These are phyloP conservation scores for Pyricularia grisea DNA, from an alignment of 2,329 filamentous ascomycete genomes.

Conservation along the genomic window DNA sequence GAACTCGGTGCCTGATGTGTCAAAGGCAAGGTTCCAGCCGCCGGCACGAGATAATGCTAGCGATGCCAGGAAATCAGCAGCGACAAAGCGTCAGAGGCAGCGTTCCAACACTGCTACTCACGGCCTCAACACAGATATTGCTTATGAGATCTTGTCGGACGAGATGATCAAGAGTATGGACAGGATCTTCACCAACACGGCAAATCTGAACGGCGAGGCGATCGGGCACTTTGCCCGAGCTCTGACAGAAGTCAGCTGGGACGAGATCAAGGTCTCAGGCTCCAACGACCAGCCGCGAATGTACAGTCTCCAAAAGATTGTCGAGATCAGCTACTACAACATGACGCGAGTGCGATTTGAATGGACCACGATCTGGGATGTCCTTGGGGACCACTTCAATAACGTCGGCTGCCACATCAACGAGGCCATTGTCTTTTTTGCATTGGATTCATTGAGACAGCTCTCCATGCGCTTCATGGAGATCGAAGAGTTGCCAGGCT, in stretches of 20 bases:
- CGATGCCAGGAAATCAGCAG: slow-evolving; percentile 58
- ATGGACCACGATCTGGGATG: slow-evolving; percentile 96
- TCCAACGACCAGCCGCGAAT: slow-evolving; percentile 92
- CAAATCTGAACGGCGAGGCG: slow-evolving; percentile 83
- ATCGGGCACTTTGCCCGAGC: slow-evolving; percentile 94
- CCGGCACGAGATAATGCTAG: slow-evolving; percentile 42
- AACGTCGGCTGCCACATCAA: slow-evolving; percentile 94
- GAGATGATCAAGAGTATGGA: slow-evolving; percentile 91
- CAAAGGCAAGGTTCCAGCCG: slow-evolving; percentile 65
- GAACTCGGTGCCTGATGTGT: slow-evolving; percentile 83
- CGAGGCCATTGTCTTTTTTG: slow-evolving; percentile 95
- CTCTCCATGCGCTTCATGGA: slow-evolving; percentile 99
- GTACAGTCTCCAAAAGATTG: slow-evolving; percentile 94
- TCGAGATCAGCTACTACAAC: slow-evolving; percentile 99
- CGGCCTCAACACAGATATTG: slow-evolving; percentile 65
- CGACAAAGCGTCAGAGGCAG: slow-evolving; percentile 35
- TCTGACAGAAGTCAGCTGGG: slow-evolving; percentile 94
- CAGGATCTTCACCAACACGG: slow-evolving; percentile 93
- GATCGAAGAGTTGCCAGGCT: slow-evolving; percentile 92
- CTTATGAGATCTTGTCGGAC: slow-evolving; percentile 82
- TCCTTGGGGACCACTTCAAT: slow-evolving; percentile 98
- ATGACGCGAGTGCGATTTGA: slow-evolving; percentile 98
- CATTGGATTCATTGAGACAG: slow-evolving; percentile 88
- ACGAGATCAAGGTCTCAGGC: slow-evolving; percentile 95
- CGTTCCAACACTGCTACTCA: slow-evolving; percentile 51